Conservation (phyloP, 164 flowering plant species). For the Vitis amurensis region DNA sequence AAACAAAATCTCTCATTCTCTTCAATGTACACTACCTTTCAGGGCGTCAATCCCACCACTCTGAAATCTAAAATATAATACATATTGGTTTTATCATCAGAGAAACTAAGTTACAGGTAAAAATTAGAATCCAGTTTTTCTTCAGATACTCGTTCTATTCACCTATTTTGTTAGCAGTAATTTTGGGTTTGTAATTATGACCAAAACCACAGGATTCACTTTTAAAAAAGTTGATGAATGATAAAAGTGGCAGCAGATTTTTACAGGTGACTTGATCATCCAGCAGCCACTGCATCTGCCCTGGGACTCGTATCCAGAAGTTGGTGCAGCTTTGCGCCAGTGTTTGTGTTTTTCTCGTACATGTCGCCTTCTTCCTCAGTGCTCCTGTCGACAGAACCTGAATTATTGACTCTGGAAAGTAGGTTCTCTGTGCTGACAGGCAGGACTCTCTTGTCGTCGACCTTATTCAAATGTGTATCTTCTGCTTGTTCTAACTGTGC, state of each 20-base stretch:
- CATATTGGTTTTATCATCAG: constrained; percentile 32
- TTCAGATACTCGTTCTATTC: constrained; percentile 2
- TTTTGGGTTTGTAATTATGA: constrained; percentile 35
- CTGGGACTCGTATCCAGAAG: constrained; percentile 74
- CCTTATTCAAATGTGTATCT: constrained; percentile 22
- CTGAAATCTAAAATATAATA: constrained; percentile 25
- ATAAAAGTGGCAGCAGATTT: background rate
- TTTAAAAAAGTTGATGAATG: background rate
- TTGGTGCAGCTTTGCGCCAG: constrained; percentile 76
- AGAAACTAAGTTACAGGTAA: constrained; percentile 11
- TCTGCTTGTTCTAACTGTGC: constrained; percentile 30
- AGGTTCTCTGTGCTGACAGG: constrained; percentile 66
- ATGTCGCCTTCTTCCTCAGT: constrained; percentile 41
- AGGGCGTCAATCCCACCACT: constrained; percentile 25
- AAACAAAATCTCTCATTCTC: constrained; percentile 5
- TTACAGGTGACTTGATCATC: constrained; percentile 33
- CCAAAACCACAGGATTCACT: constrained; percentile 31
- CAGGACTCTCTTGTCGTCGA: constrained; percentile 26
- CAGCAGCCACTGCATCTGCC: constrained; percentile 82
- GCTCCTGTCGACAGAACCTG: constrained; percentile 31
- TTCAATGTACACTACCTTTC: constrained; percentile 19
- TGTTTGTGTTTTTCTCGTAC: constrained; percentile 45
- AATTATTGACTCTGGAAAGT: constrained; percentile 70
- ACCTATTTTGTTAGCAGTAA: constrained; percentile 41
- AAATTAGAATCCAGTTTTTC: constrained; percentile 1